Percentiles rank a stretch among this genome's conserved stretches.
Conservation (phyloP, 805 yeast species). For the Pichia insulana region DNA sequence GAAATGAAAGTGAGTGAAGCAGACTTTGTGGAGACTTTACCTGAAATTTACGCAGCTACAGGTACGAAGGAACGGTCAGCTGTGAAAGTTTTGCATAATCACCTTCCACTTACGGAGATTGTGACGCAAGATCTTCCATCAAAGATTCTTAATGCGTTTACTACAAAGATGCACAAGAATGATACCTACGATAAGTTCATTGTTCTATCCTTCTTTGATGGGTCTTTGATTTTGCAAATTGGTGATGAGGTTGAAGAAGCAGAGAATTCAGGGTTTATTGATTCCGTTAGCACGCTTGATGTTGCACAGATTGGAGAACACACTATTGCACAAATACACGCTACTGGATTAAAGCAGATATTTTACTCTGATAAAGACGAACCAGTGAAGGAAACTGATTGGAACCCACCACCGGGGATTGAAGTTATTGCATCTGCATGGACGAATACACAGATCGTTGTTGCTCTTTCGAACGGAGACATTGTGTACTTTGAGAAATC, state of each 20-base stretch:
- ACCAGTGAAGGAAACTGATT: constrained; percentile 37
- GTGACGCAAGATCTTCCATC: constrained; percentile 74
- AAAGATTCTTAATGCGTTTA: constrained; percentile 52
- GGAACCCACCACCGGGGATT: constrained; percentile 80
- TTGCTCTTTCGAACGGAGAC: constrained; percentile 67
- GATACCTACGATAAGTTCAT: constrained; percentile 54
- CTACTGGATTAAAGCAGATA: constrained; percentile 60
- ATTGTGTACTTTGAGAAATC: constrained; percentile 78
- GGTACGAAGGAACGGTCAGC: constrained; percentile 40
- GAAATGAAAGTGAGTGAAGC: constrained; percentile 31
- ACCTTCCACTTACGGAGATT: constrained; percentile 50
- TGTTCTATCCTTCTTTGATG: constrained; percentile 53
- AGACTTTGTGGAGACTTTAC: constrained; percentile 26
- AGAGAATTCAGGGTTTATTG: constrained; percentile 45
- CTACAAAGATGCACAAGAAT: constrained; percentile 39
- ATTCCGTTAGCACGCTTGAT: constrained; percentile 52
- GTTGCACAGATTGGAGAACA: constrained; percentile 58
- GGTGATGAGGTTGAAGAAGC: constrained; percentile 79
- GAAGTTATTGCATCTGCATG: constrained; percentile 50
- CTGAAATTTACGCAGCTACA: constrained; percentile 33
- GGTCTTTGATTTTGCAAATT: constrained; percentile 65
- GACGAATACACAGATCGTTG: constrained; percentile 57
- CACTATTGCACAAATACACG: constrained; percentile 65
- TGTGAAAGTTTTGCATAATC: constrained; percentile 43
- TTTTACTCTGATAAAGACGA: constrained; percentile 24